Base-by-base conservation (phyloP, 257 asterid genomes). In the Solanum ossicruentum region DNA sequence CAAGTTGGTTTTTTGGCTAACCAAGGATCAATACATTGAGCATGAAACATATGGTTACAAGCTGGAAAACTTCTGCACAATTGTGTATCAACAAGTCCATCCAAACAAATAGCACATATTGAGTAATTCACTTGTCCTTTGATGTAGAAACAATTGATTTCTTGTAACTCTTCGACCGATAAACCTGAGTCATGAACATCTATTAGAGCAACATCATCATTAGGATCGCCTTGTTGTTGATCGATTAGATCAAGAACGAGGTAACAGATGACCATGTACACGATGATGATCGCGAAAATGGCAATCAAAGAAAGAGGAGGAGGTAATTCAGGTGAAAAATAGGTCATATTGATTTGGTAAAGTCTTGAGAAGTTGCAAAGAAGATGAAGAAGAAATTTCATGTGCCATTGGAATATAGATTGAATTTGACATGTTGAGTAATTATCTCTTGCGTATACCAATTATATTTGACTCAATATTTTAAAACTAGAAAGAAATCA, bases 11-110 rank as follows among this genome's bases (percentile, higher is more conserved):
- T 91, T 87, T 71, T 91, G 39, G 82, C 84, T 49, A 93, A 89
- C 96, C 96, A 91, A 80, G 91, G 93, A 77, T 92, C 97, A n/a
- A 93, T 90, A 81, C 97, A 92, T 1, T 84, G 88, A 56, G 92
- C 92, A 86, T 92, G 97, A 65, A 91, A 92, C 86, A 89, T 89
- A 73, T 92, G 97, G 57, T 66, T 89, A 85, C 96, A 92, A 84
- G 89, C 87, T 10, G 94, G 97, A 79, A 93, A 86, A 43, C 85
- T 86, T 45, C 93, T 86, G 88, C 96, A 91, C 16, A 92, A 70
- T 10, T 91, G 89, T 1, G 87, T 85, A 8, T 84, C 87, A 75
- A 81, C 85, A 13, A 92, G 86, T 43, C 84, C 80, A 8, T 91
- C 96, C 90, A 93, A 84, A 67, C 97, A 93, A 71, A 93, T 90